phyloP scores from a whole-genome alignment of 2,329 filamentous ascomycete genomes.

The Colletotrichum navitas region DNA sequence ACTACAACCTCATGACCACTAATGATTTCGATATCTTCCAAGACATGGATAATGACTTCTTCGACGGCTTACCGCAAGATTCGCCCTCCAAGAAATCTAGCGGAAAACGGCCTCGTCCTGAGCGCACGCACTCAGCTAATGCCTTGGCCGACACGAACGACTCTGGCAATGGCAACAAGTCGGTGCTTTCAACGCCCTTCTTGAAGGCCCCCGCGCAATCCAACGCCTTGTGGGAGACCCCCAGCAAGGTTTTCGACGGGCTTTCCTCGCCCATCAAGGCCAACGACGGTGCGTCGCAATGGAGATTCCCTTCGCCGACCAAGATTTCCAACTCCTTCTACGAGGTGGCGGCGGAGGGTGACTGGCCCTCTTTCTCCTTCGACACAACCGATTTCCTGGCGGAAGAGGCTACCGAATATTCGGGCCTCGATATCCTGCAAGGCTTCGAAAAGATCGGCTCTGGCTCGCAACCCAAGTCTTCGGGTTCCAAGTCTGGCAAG shows the following conservation, averaged over 20 bases:
- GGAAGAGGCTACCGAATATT: slow-evolving; percentile 69
- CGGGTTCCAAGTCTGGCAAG: slow-evolving; percentile 50
- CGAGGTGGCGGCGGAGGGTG: slow-evolving; percentile 54
- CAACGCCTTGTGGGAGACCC: slow-evolving; percentile 62
- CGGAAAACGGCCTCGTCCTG: slow-evolving; percentile 64
- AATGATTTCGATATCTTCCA: slow-evolving; percentile 74
- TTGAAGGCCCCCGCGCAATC: slow-evolving; percentile 61
- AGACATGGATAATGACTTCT: slow-evolving; percentile 55
- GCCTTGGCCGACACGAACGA: slow-evolving; percentile 73
- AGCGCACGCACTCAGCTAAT: slow-evolving; percentile 73
- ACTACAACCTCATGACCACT: slow-evolving; percentile 59
- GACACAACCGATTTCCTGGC: slow-evolving; percentile 66
- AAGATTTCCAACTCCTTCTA: slow-evolving; percentile 57
- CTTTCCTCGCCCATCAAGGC: slow-evolving; percentile 69
- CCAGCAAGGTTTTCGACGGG: slow-evolving; percentile 68
- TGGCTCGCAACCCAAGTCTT: slow-evolving; percentile 51
- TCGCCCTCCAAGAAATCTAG: slow-evolving; percentile 75
- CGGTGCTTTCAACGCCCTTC: slow-evolving; percentile 63
- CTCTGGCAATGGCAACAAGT: slow-evolving; percentile 61
- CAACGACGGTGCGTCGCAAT: slow-evolving; percentile 41
- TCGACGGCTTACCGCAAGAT: slow-evolving; percentile 55
- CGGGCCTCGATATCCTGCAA: slow-evolving; percentile 78
- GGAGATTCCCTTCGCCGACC: slow-evolving; percentile 60
- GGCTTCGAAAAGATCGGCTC: slow-evolving; percentile 82
- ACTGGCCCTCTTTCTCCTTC: slow-evolving; percentile 53